A percentile compares a stretch with the other conserved stretches of the same genome.
These are phyloP conservation scores for Russula ochroleuca DNA, from an alignment of 768 basidiomycete species.

Conservation along the genomic window DNA sequence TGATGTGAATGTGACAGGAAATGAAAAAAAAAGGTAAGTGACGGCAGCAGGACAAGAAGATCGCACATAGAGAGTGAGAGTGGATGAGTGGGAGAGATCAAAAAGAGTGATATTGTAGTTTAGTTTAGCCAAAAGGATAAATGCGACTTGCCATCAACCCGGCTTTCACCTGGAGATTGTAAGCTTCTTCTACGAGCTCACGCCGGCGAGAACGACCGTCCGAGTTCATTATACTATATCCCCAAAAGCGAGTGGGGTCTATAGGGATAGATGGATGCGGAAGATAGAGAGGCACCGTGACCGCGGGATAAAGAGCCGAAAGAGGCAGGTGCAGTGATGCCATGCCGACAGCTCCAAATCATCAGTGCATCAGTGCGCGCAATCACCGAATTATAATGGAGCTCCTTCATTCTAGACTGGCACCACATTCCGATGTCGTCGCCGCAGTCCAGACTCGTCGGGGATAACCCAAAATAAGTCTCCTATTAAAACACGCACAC, in stretches of 20 bases:
- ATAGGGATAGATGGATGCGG: neutral
- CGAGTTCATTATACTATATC: neutral
- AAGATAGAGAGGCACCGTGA: neutral
- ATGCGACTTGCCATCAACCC: conserved; percentile 35
- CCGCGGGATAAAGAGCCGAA: conserved; percentile 21
- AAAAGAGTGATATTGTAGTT: too few species aligned
- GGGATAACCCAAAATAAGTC: conserved; percentile 38
- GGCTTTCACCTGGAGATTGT: conserved; percentile 55
- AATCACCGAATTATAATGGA: conserved; percentile 37
- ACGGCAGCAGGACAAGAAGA: neutral
- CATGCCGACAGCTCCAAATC: conserved; percentile 3
- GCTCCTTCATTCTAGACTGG: neutral
- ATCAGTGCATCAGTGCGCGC: conserved; percentile 5
- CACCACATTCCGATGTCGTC: conserved; percentile 38
- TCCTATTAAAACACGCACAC: conserved; percentile 30
- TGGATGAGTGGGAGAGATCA: too few species aligned
- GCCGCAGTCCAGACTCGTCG: conserved; percentile 36
- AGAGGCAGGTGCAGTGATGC: conserved; percentile 18
- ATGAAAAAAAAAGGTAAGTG: neutral
- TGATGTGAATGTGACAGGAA: neutral
- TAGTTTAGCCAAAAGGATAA: neutral
- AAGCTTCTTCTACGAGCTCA: conserved; percentile 55
- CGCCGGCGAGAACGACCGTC: conserved; percentile 39
- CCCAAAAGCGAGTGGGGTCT: neutral
- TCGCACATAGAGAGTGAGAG: neutral